These are phyloP conservation scores for Podospora conica DNA, from an alignment of 495 filamentous ascomycete species.

Conservation along the genomic window DNA sequence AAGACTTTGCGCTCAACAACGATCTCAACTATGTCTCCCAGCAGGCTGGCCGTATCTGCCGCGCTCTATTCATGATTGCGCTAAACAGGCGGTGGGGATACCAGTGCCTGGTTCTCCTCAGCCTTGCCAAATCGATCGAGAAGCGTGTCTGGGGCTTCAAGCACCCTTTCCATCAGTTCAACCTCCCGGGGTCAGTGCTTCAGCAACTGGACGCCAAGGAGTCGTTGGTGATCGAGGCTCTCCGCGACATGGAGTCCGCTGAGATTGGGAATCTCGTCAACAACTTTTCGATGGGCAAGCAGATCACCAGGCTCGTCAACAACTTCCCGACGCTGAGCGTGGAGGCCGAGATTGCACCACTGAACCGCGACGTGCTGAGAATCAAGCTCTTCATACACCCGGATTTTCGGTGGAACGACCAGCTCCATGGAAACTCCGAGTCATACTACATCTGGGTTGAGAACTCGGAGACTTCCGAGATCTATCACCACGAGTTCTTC, in stretches of 20 bases:
- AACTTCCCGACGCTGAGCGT: constrained; percentile 89
- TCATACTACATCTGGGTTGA: constrained; percentile 99
- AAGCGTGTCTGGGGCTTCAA: constrained; percentile 90
- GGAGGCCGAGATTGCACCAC: constrained; percentile 87
- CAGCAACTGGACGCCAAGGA: constrained; percentile 75
- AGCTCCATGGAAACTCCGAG: constrained; percentile 88
- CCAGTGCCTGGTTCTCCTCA: constrained; percentile 82
- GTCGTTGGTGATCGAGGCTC: constrained; percentile 65
- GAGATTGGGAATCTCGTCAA: constrained; percentile 92
- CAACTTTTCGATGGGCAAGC: constrained; percentile 77
- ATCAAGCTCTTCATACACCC: constrained; percentile 79
- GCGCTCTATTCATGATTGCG: constrained; percentile 95
- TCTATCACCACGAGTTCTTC: constrained; percentile 97
- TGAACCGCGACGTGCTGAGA: constrained; percentile 89
- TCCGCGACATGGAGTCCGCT: constrained; percentile 84
- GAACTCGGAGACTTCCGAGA: constrained; percentile 94
- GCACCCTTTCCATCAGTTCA: constrained; percentile 93
- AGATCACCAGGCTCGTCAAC: constrained; percentile 71
- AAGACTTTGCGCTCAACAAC: constrained; percentile 88
- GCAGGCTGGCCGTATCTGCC: constrained; percentile 88
- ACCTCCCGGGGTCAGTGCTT: constrained; percentile 75
- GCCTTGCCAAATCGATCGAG: constrained; percentile 93
- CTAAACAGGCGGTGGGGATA: constrained; percentile 91
- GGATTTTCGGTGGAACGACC: constrained; percentile 93
- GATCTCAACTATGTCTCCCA: constrained; percentile 94